phyloP scores from a whole-genome alignment of 179 eudicot genomes.

The Heliamphora pulchella region DNA sequence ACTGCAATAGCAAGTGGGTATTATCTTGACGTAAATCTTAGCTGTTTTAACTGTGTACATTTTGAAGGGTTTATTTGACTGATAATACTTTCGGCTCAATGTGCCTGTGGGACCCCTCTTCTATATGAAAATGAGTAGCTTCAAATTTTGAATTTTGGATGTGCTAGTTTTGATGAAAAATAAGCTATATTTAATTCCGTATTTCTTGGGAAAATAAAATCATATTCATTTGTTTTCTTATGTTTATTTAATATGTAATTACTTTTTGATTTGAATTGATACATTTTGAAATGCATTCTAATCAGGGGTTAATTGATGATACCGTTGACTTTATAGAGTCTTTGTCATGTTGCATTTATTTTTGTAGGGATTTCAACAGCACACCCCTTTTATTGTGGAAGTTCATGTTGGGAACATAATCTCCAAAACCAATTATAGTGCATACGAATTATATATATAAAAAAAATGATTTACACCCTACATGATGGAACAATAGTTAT shows the following conservation, averaged over 20 bases:
- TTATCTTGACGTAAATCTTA: constrained; percentile 7
- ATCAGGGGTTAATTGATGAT: too few species aligned
- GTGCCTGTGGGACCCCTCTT: background rate
- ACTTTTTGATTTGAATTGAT: constrained; percentile 7
- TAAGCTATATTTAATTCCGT: background rate
- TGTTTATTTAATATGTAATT: background rate
- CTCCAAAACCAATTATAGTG: too few species aligned
- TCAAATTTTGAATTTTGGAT: background rate
- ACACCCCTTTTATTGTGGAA: too few species aligned
- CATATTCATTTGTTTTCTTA: background rate
- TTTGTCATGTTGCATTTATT: too few species aligned
- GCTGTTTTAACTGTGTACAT: background rate
- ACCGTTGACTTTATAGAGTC: too few species aligned
- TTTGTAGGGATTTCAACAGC: too few species aligned
- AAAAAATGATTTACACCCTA: too few species aligned
- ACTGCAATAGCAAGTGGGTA: constrained; percentile 79
- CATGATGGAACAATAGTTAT: too few species aligned
- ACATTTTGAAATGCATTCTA: background rate
- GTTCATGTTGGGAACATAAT: too few species aligned
- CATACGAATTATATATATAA: too few species aligned
- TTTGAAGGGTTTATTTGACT: background rate
- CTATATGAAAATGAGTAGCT: background rate
- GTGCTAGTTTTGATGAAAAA: background rate
- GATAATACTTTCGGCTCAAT: background rate
- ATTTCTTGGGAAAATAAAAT: background rate